A percentile compares a stretch with the other conserved stretches of the same genome.
phyloP scores from a whole-genome alignment of 768 basidiomycete species.

The Hericium rajendrae region DNA sequence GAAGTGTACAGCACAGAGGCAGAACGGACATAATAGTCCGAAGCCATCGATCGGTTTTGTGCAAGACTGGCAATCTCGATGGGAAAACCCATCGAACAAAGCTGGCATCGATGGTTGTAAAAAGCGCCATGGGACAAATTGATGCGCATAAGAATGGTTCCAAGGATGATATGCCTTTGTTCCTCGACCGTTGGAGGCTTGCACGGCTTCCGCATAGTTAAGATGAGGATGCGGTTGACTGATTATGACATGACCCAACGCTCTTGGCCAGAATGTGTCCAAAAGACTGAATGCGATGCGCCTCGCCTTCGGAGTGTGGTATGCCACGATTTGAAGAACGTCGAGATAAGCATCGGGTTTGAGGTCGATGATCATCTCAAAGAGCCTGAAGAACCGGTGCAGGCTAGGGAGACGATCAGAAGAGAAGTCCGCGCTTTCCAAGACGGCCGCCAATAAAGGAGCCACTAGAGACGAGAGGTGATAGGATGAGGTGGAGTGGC shows the following conservation, averaged over 20 bases:
- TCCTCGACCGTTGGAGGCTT: slow-evolving; percentile 5
- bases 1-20: slow-evolving; percentile 63
- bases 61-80: slow-evolving; percentile 49
- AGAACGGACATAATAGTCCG: slow-evolving; percentile 62
- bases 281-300: slow-evolving; percentile 47
- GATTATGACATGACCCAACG: slow-evolving; percentile 57
- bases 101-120: slow-evolving; percentile 15
- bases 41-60: slow-evolving; percentile 48
- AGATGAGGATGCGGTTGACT: slow-evolving; percentile 40
- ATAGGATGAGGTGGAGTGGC: slow-evolving; percentile 46
- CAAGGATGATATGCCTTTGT: slow-evolving; percentile 5
- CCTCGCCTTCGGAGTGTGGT: slow-evolving; percentile 47
- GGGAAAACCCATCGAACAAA: slow-evolving; percentile 25
- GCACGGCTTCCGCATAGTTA: slow-evolving; percentile 20
- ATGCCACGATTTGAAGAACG: slow-evolving; percentile 61
- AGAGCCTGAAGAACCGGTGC: slow-evolving; percentile 42
- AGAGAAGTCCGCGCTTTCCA: slow-evolving; percentile 44
- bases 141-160: slow-evolving; percentile 41
- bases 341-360: slow-evolving; percentile 69
- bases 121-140: slow-evolving; percentile 67
- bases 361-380: slow-evolving; percentile 40
- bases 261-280: slow-evolving; percentile 54
- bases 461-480: slow-evolving; percentile 52
- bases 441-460: slow-evolving; percentile 51
- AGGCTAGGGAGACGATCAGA: slow-evolving; percentile 25